Evolutionary conservation across 2,329 filamentous ascomycete species (phyloP).

Genomic region (Cladosporium halotolerans): DNA sequence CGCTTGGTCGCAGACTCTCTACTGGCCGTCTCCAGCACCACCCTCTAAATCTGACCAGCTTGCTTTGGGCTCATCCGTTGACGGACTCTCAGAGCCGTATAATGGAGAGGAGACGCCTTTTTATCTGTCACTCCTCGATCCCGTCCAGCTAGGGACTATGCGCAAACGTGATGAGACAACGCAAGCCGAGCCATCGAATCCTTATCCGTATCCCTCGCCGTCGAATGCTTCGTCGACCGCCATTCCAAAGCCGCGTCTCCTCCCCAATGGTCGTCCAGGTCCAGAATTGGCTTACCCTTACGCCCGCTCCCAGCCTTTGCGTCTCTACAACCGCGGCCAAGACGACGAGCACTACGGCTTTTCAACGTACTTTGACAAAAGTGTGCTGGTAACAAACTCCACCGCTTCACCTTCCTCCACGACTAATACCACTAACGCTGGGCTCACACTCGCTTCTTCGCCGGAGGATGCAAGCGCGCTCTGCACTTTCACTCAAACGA

Average conservation of each 20-base stretch:
- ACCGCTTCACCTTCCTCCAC: slow-evolving; percentile 21
- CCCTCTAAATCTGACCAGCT: slow-evolving; percentile 63
- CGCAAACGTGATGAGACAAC: slow-evolving; percentile 23
- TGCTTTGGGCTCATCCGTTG: slow-evolving; percentile 82
- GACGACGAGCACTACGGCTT: slow-evolving; percentile 86
- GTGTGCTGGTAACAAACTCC: slow-evolving; percentile 69
- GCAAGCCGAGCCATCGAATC: slow-evolving; percentile 7
- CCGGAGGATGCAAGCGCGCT: slow-evolving; percentile 41
- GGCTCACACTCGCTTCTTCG: slow-evolving; percentile 2
- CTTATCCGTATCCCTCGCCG: slow-evolving; percentile 12
- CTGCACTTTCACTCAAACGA: slow-evolving; percentile 56
- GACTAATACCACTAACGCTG: slow-evolving; percentile 2
- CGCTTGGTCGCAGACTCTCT: slow-evolving; percentile 22
- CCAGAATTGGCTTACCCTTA: slow-evolving; percentile 66
- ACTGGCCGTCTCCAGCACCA: slow-evolving; percentile 48
- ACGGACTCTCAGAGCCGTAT: slow-evolving; percentile 63
- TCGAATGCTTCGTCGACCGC: slow-evolving; percentile 38
- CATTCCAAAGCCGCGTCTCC: slow-evolving; percentile 59
- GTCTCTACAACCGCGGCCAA: slow-evolving; percentile 76
- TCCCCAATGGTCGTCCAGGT: slow-evolving; percentile 64
- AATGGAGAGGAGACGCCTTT: slow-evolving; percentile 84
- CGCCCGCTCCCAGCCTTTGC: slow-evolving; percentile 65
- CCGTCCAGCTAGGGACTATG: slow-evolving; percentile 28
- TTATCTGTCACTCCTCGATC: slow-evolving; percentile 64
- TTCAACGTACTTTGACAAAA: slow-evolving; percentile 85